phyloP scores from a whole-genome alignment of 345 rosid species.

The Iberis pinnata region DNA sequence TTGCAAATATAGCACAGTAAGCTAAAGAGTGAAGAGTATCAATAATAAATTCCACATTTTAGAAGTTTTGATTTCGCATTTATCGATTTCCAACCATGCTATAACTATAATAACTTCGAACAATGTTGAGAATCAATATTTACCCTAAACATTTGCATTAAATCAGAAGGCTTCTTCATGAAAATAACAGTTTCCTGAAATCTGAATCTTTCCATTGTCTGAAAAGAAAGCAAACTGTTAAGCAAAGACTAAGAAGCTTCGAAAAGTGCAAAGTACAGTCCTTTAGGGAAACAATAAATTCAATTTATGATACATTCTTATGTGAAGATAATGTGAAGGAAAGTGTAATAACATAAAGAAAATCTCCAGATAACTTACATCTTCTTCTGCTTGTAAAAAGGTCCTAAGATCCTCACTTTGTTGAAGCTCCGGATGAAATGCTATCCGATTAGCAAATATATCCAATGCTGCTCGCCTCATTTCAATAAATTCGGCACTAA shows the following conservation, averaged over 20 bases:
- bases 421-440: slow-evolving; percentile 77
- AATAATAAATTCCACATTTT: too few species aligned
- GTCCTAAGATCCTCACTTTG: slow-evolving; percentile 92
- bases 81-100: not conserved
- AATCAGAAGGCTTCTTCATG: slow-evolving; percentile 79
- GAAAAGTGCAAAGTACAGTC: not conserved
- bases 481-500: slow-evolving; percentile 96
- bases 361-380: slow-evolving; percentile 40
- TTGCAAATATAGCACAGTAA: slow-evolving; percentile 6
- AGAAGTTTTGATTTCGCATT: slow-evolving; percentile 3
- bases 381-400: slow-evolving; percentile 95
- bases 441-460: slow-evolving; percentile 80
- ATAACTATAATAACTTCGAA: not conserved
- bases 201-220: slow-evolving; percentile 98
- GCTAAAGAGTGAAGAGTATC: slow-evolving; percentile 12
- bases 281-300: not conserved
- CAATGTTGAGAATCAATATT: slow-evolving; percentile 8
- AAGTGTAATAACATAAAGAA: not conserved
- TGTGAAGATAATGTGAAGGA: not conserved
- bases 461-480: slow-evolving; percentile 90
- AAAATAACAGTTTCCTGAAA: slow-evolving; percentile 74
- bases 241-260: not conserved
- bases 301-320: not conserved
- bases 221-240: slow-evolving; percentile 27
- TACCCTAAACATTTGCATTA: slow-evolving; percentile 96